Percentiles rank a stretch among this genome's conserved stretches.
Evolutionary conservation across 2,329 filamentous ascomycete genomes (phyloP).

Genomic region (Didymella pomorum): DNA sequence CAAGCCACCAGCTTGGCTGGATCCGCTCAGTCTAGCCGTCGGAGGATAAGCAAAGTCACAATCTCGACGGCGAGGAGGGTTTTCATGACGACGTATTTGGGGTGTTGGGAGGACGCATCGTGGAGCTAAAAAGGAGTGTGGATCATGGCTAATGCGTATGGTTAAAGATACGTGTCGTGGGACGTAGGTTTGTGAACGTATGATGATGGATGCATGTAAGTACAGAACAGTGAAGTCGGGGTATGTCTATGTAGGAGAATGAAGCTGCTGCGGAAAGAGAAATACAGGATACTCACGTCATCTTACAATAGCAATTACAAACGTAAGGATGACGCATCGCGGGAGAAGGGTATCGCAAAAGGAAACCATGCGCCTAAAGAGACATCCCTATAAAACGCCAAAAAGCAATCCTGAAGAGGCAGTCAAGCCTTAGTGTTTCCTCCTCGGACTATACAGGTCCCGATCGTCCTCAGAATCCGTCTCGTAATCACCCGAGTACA

Average conservation of each 20-base stretch:
- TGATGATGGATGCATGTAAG: no score
- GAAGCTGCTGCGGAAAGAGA: no score
- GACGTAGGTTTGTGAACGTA: no score
- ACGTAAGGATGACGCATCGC: background rate
- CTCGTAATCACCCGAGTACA: constrained; percentile 28
- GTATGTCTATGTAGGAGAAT: constrained; percentile 3
- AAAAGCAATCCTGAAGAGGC: background rate
- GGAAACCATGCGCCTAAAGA: background rate
- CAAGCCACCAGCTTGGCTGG: no score
- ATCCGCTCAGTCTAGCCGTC: no score
- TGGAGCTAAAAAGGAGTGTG: no score
- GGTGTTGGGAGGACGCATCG: no score
- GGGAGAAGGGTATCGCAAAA: background rate
- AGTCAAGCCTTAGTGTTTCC: background rate
- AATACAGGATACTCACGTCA: background rate
- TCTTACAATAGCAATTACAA: background rate
- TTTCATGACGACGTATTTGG: no score
- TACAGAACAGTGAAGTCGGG: constrained; percentile 7
- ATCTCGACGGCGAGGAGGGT: no score
- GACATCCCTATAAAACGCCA: background rate
- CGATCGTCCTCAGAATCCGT: constrained; percentile 13
- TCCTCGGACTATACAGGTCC: background rate
- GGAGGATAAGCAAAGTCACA: no score
- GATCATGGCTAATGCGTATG: no score
- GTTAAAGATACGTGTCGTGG: no score